phyloP scores from a whole-genome alignment of 1,139 yeast species.

The Pichia sp. region DNA sequence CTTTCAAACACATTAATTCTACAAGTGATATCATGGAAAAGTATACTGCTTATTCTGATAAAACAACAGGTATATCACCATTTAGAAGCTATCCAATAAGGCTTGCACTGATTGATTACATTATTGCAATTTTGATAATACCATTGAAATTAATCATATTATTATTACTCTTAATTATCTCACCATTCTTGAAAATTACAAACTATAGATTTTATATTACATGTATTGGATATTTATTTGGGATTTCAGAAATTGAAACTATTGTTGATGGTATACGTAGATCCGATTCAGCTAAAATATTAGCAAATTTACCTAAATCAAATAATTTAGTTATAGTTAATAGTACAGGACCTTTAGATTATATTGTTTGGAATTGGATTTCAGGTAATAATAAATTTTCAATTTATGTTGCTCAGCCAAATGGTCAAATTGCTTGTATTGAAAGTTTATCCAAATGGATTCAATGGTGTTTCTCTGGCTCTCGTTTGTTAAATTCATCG shows the following conservation, averaged over 20 bases:
- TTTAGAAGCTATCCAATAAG: conserved; percentile 44
- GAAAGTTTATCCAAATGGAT: conserved; percentile 4
- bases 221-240: conserved; percentile 18
- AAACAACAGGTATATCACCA: conserved; percentile 78
- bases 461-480: conserved; percentile 16
- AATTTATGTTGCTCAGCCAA: conserved; percentile 37
- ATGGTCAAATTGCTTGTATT: conserved; percentile 31
- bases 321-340: conserved; percentile 46
- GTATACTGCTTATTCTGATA: conserved; percentile 67
- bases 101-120: conserved; percentile 8
- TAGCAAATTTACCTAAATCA: conserved; percentile 33
- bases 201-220: no score
- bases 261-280: conserved; percentile 47
- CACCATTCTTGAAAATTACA: conserved; percentile 10
- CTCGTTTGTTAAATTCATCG: conserved; percentile 16
- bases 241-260: conserved; percentile 30
- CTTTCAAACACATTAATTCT: no score
- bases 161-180: not conserved
- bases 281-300: conserved; percentile 32
- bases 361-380: conserved; percentile 24
- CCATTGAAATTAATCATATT: conserved; percentile 4
- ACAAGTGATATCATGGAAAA: conserved; percentile 78
- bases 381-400: not conserved
- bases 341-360: conserved; percentile 50
- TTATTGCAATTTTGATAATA: conserved; percentile 6